Base-by-base conservation (phyloP, 1,284 basidiomycete genomes). In the Cryptococcus sp. region DNA sequence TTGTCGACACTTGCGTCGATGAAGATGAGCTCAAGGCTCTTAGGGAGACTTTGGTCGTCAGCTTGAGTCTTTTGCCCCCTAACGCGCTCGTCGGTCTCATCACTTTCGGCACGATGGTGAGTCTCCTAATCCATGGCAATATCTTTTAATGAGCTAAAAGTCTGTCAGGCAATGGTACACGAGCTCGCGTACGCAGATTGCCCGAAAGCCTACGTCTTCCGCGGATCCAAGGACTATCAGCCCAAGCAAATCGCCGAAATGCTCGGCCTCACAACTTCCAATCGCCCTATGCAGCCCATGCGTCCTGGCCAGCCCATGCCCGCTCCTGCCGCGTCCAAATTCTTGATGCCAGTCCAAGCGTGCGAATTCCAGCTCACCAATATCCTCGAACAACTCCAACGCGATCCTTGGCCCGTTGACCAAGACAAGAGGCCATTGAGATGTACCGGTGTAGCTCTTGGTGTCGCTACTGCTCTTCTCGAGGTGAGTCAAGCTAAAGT, bases 191-290 rank as follows among this genome's bases (percentile, higher is more conserved):
- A 97, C 74, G 86, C 88, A 1, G 90, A 94, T 74, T 99, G 94
- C 81, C 92, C 87, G 80, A 99, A 99, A 80, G 94, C 93, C 5
- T 99, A 95, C 78, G 95, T 99, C 61, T 99, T 99, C 87, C 89
- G 95, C 39, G 96, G 96, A 52, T 91, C 90, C n/a, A 99, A 99
- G 80, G 96, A 99, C 73, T 99, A 99, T 77, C 81, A 88, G 56
- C 88, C 93, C 57, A 99, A 99, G 81, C 91, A 94, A 69, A 97
- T 99, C 68, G 91, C 94, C 79, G 95, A 98, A 71, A 99, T 99
- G 95, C 89, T 99, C 50, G 93, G 91, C 43, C 85, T 99, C 54
- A 81, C 81, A 65, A 85, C 88, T 2, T 76, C 79, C 20, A 76
- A 74, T 49, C 73, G 79, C 57, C 69, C 72, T n/a, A 67, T 73